phyloP scores from a whole-genome alignment of 2,329 filamentous ascomycete species.

The Botrytis fabae region DNA sequence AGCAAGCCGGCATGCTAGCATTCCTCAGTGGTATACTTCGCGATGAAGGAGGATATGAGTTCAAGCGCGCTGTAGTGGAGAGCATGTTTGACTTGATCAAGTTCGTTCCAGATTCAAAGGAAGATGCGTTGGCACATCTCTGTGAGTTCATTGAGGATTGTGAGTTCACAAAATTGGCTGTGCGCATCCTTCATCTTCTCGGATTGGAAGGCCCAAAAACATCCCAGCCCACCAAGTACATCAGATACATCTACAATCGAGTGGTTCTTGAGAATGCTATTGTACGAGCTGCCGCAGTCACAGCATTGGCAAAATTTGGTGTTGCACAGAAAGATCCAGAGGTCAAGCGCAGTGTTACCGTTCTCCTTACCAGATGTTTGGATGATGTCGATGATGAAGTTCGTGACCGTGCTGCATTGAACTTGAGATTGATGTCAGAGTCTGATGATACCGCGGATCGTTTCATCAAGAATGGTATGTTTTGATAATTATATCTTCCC shows the following conservation, averaged over 20 bases:
- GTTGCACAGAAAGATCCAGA: conserved; percentile 95
- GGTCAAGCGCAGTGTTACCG: conserved; percentile 92
- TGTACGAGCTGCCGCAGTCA: conserved; percentile 91
- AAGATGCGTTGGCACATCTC: conserved; percentile 84
- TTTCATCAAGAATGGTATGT: conserved; percentile 88
- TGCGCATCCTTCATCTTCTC: conserved; percentile 90
- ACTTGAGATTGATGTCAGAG: conserved; percentile 87
- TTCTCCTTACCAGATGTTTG: conserved; percentile 87
- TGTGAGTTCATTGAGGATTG: conserved; percentile 99
- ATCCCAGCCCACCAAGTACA: conserved; percentile 95
- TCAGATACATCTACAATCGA: conserved; percentile 98
- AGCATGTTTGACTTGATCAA: conserved; percentile 99
- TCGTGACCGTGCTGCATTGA: conserved; percentile 89
- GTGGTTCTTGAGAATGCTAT: conserved; percentile 97
- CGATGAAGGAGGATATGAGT: conserved; percentile 96
- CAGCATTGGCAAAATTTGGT: conserved; percentile 93
- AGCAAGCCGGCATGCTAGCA: conserved; percentile 95
- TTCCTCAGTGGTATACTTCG: conserved; percentile 97
- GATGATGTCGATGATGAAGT: conserved; percentile 99
- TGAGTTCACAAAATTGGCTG: conserved; percentile 96
- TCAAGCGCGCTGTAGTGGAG: conserved; percentile 96
- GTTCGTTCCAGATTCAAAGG: conserved; percentile 87
- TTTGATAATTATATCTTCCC: conserved; percentile 26
- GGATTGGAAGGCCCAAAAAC: conserved; percentile 95
- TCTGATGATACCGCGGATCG: conserved; percentile 74